A percentile compares a stretch with the other conserved stretches of the same genome.
Evolutionary conservation across 345 rosid species (phyloP).

Genomic region (Aegle marmelos): DNA sequence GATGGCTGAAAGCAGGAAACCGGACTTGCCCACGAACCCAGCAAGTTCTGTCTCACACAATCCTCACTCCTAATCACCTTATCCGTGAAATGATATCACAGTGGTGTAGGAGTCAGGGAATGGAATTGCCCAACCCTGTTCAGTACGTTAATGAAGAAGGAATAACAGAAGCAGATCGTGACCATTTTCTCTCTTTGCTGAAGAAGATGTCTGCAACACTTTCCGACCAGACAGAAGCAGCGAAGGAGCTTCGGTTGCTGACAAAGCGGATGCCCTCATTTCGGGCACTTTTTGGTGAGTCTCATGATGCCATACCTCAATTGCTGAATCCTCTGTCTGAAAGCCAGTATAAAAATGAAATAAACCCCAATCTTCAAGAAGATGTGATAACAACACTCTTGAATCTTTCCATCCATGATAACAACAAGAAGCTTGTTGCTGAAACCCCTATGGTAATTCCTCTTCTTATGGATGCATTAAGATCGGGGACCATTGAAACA

Average conservation of each 20-base stretch:
- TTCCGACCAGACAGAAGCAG: conserved; percentile 72
- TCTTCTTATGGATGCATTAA: conserved; percentile 66
- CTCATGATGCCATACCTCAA: conserved; percentile 52
- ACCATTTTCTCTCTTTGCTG: conserved; percentile 57
- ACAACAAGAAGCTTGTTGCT: conserved; percentile 83
- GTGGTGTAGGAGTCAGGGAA: conserved; percentile 70
- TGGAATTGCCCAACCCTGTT: conserved; percentile 41
- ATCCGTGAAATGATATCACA: conserved; percentile 74
- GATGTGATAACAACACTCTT: conserved; percentile 83
- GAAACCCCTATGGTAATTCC: conserved; percentile 79
- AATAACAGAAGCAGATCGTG: conserved; percentile 56
- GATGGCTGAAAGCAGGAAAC: conserved; percentile 81
- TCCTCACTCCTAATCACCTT: conserved; percentile 68
- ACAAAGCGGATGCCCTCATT: conserved; percentile 73
- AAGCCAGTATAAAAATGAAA: conserved; percentile 28
- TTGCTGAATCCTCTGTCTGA: conserved; percentile 55
- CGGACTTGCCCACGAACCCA: conserved; percentile 82
- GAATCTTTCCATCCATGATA: conserved; percentile 90
- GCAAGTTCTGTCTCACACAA: conserved; percentile 75
- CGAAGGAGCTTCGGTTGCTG: conserved; percentile 67
- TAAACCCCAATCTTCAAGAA: conserved; percentile 70
- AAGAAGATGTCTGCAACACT: conserved; percentile 48
- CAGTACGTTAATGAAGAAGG: conserved; percentile 44
- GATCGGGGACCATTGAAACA: conserved; percentile 60
- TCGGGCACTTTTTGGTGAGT: conserved; percentile 73